These are phyloP conservation scores for Penicillium sp. DNA, from an alignment of 2,329 filamentous ascomycete species.

Conservation along the genomic window DNA sequence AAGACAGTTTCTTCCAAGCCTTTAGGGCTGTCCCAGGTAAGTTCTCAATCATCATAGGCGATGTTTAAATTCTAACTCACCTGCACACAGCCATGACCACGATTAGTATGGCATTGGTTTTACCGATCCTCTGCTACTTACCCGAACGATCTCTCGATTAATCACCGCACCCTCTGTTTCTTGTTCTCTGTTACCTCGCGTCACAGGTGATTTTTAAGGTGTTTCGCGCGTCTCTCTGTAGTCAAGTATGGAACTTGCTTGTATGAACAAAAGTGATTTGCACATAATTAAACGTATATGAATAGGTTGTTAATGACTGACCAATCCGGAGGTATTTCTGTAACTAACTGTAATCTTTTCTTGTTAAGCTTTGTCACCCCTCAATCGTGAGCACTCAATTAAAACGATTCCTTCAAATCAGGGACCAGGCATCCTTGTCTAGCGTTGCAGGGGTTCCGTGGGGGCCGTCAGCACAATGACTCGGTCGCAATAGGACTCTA, in stretches of 20 bases:
- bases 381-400: not conserved
- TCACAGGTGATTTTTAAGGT: not conserved
- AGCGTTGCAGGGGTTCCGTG: constrained; percentile 1
- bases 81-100: not conserved
- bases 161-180: not conserved
- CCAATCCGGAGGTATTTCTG: not conserved
- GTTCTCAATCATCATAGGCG: not conserved
- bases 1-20: not conserved
- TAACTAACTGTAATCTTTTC: not conserved
- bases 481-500: not conserved
- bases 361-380: too few species aligned
- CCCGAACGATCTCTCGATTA: not conserved
- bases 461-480: not conserved
- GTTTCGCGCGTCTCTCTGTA: not conserved
- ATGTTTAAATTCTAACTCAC: not conserved
- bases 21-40: not conserved
- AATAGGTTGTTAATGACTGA: not conserved
- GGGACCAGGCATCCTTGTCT: not conserved
- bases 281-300: not conserved
- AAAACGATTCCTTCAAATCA: not conserved
- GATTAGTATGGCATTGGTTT: not conserved
- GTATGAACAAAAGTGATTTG: not conserved
- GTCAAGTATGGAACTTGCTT: not conserved
- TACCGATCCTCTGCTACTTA: not conserved
- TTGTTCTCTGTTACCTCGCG: not conserved